Evolutionary conservation across 805 yeast genomes (phyloP).

Genomic region (Tetrapisispora pingtungensis): DNA sequence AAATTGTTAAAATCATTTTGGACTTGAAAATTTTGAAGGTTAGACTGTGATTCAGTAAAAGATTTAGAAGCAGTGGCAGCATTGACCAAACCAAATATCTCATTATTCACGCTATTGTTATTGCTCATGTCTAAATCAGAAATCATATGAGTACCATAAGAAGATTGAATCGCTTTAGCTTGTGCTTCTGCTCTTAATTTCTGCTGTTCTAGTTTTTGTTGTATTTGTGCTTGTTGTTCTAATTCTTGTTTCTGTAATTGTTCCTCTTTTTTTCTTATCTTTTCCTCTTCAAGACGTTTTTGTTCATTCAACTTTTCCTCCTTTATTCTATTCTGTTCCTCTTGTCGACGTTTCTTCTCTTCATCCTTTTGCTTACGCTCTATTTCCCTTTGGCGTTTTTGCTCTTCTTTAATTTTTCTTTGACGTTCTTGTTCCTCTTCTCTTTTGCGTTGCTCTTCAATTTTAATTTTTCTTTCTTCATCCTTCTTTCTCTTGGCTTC

Average conservation of each 20-base stretch:
- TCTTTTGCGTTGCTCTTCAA: constrained; percentile 34
- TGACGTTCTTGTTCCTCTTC: constrained; percentile 33
- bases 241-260: constrained; percentile 7
- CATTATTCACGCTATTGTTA: constrained; percentile 13
- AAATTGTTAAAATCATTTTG: background rate
- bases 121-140: background rate
- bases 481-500: constrained; percentile 31
- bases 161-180: background rate
- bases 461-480: constrained; percentile 33
- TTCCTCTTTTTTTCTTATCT: constrained; percentile 7
- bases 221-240: background rate
- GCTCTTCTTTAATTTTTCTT: constrained; percentile 32
- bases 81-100: constrained; percentile 21
- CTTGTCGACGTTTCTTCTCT: constrained; percentile 21
- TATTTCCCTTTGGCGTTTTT: constrained; percentile 31
- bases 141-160: background rate
- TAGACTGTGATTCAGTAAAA: constrained; percentile 14
- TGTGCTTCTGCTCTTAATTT: background rate
- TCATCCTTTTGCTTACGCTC: constrained; percentile 30
- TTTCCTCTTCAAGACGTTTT: constrained; percentile 17
- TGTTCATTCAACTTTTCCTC: constrained; percentile 24
- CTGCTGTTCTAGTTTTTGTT: constrained; percentile 1
- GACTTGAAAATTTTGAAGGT: constrained; percentile 10
- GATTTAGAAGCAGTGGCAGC: constrained; percentile 21
- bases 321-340: constrained; percentile 18